A percentile compares a stretch with the other conserved stretches of the same genome.
Evolutionary conservation across 345 rosid species (phyloP).

Genomic region (Arabis alpina): DNA sequence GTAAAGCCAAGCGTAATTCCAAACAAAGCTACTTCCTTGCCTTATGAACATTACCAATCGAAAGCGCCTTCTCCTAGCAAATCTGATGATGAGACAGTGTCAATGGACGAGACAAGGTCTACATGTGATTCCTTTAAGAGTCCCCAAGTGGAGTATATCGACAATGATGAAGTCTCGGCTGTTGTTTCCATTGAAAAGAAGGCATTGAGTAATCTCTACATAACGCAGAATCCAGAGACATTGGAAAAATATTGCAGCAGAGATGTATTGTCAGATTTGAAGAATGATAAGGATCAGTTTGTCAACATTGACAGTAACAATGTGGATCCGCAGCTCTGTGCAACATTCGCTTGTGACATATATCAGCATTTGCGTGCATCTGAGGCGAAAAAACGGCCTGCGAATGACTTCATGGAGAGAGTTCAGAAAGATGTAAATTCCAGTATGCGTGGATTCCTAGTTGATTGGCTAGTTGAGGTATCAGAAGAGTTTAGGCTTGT

Average conservation of each 20-base stretch:
- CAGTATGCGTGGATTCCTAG: constrained; percentile 82
- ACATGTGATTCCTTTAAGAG: constrained; percentile 82
- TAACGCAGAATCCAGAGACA: constrained; percentile 55
- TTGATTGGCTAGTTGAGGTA: constrained; percentile 99
- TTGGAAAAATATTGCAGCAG: constrained; percentile 64
- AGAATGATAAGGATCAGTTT: constrained; percentile 48
- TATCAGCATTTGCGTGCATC: constrained; percentile 73
- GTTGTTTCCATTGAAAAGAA: constrained; percentile 72
- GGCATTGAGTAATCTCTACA: constrained; percentile 73
- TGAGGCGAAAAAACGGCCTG: constrained; percentile 86
- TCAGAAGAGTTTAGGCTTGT: constrained; percentile 97
- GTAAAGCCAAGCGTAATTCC: constrained; percentile 37
- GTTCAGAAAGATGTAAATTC: constrained; percentile 81
- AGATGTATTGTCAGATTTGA: constrained; percentile 63
- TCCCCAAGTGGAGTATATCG: constrained; percentile 83
- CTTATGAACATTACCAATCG: constrained; percentile 17
- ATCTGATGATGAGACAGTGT: constrained; percentile 62
- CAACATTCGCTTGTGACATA: constrained; percentile 58
- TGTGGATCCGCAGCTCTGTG: constrained; percentile 85
- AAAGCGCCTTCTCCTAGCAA: constrained; percentile 31
- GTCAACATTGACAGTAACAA: constrained; percentile 59
- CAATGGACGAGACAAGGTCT: constrained; percentile 82
- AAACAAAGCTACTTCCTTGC: constrained; percentile 24
- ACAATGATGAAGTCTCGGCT: constrained; percentile 50
- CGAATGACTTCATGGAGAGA: constrained; percentile 74